These are phyloP conservation scores for Marchantia paleacea DNA, from an alignment of 225 moss, liverwort and hornwort genomes.

Conservation along the genomic window DNA sequence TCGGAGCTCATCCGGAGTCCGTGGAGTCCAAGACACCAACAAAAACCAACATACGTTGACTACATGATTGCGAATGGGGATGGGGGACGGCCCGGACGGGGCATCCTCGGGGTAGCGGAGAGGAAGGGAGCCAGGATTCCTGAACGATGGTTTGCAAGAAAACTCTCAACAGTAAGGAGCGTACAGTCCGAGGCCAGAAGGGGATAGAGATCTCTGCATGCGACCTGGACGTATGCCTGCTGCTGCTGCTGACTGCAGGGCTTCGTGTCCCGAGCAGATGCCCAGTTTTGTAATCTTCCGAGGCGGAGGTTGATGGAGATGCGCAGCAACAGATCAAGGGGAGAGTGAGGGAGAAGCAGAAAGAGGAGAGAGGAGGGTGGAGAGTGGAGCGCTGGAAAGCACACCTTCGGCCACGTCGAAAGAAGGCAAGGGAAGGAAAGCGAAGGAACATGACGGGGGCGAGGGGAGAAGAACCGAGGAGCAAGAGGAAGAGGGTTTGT, in stretches of 20 bases:
- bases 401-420: no score
- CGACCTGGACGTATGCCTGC: not conserved
- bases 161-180: not conserved
- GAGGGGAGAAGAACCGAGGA: no score
- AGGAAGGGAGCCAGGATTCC: no score
- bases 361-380: not conserved
- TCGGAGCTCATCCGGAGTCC: not conserved
- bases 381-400: no score
- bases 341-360: not conserved
- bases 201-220: slow-evolving; percentile 1
- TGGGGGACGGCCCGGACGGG: not conserved
- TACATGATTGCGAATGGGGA: not conserved
- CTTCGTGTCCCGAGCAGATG: not conserved
- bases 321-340: not conserved
- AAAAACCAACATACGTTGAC: not conserved
- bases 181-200: not conserved
- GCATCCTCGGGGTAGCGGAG: no score
- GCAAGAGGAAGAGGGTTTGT: no score
- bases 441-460: no score
- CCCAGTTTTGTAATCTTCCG: not conserved
- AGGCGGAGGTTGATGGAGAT: not conserved
- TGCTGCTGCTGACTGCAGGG: not conserved
- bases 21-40: not conserved
- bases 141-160: not conserved
- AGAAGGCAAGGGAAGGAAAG: no score